These are phyloP conservation scores for Thelephora aurantiotincta DNA, from an alignment of 768 basidiomycete genomes.

Conservation along the genomic window DNA sequence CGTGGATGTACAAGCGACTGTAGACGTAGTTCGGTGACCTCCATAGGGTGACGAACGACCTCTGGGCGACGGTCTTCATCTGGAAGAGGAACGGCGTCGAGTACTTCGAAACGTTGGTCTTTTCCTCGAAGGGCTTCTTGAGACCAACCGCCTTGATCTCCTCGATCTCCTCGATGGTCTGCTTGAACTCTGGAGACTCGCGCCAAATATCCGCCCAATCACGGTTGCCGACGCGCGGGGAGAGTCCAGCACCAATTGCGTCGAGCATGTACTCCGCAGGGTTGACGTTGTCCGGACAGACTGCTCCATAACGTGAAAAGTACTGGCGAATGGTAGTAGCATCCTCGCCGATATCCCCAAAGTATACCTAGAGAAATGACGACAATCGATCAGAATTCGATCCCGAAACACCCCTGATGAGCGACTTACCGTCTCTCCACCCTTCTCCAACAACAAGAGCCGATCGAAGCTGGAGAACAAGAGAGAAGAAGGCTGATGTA, in stretches of 20 bases:
- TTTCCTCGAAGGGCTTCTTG: slow-evolving; percentile 7
- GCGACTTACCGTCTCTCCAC: slow-evolving; percentile 53
- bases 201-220: slow-evolving; percentile 87
- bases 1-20: slow-evolving; percentile 66
- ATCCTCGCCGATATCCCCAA: slow-evolving; percentile 74
- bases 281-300: slow-evolving; percentile 66
- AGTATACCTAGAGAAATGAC: slow-evolving; percentile 38
- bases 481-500: slow-evolving; percentile 78
- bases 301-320: slow-evolving; percentile 61
- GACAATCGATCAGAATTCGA: not conserved
- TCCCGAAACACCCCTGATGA: not conserved
- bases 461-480: slow-evolving; percentile 82
- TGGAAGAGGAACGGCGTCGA: slow-evolving; percentile 71
- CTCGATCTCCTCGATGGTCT: slow-evolving; percentile 27
- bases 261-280: slow-evolving; percentile 67
- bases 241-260: slow-evolving; percentile 76
- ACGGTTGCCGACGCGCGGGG: slow-evolving; percentile 54
- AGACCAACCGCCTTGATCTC: slow-evolving; percentile 20
- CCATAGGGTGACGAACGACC: slow-evolving; percentile 66
- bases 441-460: slow-evolving; percentile 50
- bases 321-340: slow-evolving; percentile 58
- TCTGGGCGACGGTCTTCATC: slow-evolving; percentile 45
- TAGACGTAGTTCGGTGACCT: slow-evolving; percentile 78
- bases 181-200: slow-evolving; percentile 44
- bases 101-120: slow-evolving; percentile 16